A percentile compares a stretch with the other conserved stretches of the same genome.
phyloP scores from a whole-genome alignment of 306 rosid species.

The Quercus engelmannii region DNA sequence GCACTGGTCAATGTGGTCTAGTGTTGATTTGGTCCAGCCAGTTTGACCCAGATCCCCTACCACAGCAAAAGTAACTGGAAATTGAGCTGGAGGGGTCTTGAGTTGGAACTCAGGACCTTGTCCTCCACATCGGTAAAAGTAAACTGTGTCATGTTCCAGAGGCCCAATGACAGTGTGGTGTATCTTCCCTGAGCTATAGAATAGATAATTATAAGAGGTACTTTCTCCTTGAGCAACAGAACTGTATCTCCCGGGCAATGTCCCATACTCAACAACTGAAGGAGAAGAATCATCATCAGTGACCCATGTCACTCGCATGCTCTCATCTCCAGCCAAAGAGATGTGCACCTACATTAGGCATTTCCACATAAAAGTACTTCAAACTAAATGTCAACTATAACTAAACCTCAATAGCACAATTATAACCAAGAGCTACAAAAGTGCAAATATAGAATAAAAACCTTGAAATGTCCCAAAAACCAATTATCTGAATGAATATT shows the following conservation, averaged over 20 bases:
- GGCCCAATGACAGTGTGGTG: constrained; percentile 94
- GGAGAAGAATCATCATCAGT: constrained; percentile 61
- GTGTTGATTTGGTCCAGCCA: constrained; percentile 86
- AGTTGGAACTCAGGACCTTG: constrained; percentile 72
- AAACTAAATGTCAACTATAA: constrained; percentile 4
- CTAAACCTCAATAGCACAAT: background rate
- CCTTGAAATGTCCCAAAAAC: background rate
- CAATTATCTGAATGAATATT: background rate
- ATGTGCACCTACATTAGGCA: constrained; percentile 69
- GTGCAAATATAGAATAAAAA: background rate
- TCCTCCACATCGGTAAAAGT: constrained; percentile 80
- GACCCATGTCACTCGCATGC: constrained; percentile 78
- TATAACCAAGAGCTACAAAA: background rate
- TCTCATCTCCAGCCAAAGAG: constrained; percentile 79
- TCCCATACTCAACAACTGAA: constrained; percentile 81
- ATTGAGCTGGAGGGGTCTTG: constrained; percentile 80
- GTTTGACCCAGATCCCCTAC: constrained; percentile 95
- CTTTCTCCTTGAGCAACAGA: constrained; percentile 65
- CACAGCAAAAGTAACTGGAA: constrained; percentile 83
- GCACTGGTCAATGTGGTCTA: constrained; percentile 72
- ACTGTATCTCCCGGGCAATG: constrained; percentile 49
- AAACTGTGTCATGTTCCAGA: constrained; percentile 55
- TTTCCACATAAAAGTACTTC: constrained; percentile 9
- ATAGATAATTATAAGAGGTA: constrained; percentile 60
- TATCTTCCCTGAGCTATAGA: constrained; percentile 81